A percentile compares a stretch with the other conserved stretches of the same genome.
These are phyloP conservation scores for Pleurotus ostreatus DNA, from an alignment of 768 basidiomycete species.

Conservation along the genomic window DNA sequence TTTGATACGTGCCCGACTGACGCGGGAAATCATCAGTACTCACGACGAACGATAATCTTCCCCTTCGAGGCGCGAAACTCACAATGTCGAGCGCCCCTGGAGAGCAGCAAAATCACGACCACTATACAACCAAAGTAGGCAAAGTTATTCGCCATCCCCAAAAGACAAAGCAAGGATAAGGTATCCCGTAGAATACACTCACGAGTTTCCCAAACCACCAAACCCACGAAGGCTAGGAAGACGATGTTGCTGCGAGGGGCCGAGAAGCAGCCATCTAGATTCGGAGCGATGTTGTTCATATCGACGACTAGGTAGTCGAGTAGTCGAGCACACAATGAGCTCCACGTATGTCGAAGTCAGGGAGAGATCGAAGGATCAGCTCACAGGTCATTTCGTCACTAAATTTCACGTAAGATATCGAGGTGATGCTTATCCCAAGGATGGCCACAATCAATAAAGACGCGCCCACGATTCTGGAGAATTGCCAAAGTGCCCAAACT, in stretches of 20 bases:
- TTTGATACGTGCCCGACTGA: background rate
- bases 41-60: no score
- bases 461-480: background rate
- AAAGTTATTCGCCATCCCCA: no score
- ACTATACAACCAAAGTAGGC: background rate
- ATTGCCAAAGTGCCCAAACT: background rate
- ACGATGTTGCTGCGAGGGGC: background rate
- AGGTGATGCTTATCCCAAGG: background rate
- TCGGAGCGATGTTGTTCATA: background rate
- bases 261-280: background rate
- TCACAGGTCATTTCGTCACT: background rate
- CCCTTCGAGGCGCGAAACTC: background rate
- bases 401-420: background rate
- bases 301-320: background rate
- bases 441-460: background rate
- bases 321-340: background rate
- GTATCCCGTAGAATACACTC: background rate
- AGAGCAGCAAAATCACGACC: background rate
- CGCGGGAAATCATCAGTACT: background rate
- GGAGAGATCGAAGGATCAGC: no score
- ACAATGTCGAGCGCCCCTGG: background rate
- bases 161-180: background rate
- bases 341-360: background rate
- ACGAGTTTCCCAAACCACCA: background rate
- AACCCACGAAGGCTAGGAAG: background rate